These are phyloP conservation scores for Thinopyrum elongatum DNA, from an alignment of 176 grass and related monocot species.

Conservation along the genomic window DNA sequence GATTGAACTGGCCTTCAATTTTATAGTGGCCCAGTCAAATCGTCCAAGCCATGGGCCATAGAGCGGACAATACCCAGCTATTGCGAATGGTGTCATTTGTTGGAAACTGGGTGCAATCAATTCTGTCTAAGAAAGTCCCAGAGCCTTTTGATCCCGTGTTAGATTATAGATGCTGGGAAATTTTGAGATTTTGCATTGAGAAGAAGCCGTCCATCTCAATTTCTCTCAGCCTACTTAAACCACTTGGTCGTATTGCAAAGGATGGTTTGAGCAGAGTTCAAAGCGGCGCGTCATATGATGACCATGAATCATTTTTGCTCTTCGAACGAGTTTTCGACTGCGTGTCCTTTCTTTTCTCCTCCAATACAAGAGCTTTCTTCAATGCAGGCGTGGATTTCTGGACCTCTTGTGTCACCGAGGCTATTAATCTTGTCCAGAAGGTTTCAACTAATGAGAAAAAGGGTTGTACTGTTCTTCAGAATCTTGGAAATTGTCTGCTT, in stretches of 20 bases:
- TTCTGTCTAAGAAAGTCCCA: slow-evolving; percentile 45
- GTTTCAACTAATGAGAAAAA: slow-evolving; percentile 38
- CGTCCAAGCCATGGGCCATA: slow-evolving; percentile 36
- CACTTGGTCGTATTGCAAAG: slow-evolving; percentile 60
- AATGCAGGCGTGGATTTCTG: slow-evolving; percentile 75
- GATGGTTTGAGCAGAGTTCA: slow-evolving; percentile 51
- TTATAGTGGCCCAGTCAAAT: slow-evolving; percentile 33
- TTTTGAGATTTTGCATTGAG: slow-evolving; percentile 69
- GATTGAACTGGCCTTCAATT: slow-evolving; percentile 62
- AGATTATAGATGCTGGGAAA: slow-evolving; percentile 70
- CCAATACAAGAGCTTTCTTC: slow-evolving; percentile 84
- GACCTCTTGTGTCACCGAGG: slow-evolving; percentile 61
- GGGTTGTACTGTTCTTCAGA: slow-evolving; percentile 38
- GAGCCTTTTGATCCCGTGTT: slow-evolving; percentile 62
- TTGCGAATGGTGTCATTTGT: slow-evolving; percentile 65
- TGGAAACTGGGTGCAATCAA: slow-evolving; percentile 75
- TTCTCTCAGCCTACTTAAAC: slow-evolving; percentile 70
- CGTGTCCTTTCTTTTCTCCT: slow-evolving; percentile 57
- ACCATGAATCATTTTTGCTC: slow-evolving; percentile 44
- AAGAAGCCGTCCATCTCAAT: slow-evolving; percentile 61
- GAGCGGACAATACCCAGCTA: slow-evolving; percentile 30
- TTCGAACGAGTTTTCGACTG: slow-evolving; percentile 62
- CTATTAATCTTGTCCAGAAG: slow-evolving; percentile 70
- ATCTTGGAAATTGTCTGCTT: slow-evolving; percentile 59
- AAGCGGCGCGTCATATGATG: background rate